A percentile compares a stretch with the other conserved stretches of the same genome.
Evolutionary conservation across 371 early-diverging fungal genomes (phyloP).

Genomic region (Chytridium lagenaria): DNA sequence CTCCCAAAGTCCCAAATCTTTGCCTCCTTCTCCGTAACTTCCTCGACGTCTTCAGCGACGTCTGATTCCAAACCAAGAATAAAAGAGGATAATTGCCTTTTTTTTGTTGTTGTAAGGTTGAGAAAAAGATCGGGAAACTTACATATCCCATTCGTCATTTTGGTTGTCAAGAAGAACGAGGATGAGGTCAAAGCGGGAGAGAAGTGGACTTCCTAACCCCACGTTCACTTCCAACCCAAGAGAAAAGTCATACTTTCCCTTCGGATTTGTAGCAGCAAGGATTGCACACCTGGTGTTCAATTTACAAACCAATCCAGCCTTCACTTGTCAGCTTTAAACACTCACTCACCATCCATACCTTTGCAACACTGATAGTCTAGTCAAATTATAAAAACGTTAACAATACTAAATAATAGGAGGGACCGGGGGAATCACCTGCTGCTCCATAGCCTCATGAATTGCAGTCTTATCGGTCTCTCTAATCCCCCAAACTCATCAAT

Average conservation of each 20-base stretch:
- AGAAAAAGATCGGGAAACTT: not conserved
- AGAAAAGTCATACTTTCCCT: conserved; percentile 68
- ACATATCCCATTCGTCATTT: conserved; percentile 66
- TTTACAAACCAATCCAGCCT: conserved; percentile 83
- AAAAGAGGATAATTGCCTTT: conserved; percentile 41
- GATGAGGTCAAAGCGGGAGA: conserved; percentile 83
- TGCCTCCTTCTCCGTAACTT: not conserved
- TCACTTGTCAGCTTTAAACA: conserved; percentile 28
- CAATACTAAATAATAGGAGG: too few species aligned
- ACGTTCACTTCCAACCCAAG: conserved; percentile 67
- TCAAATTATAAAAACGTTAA: too few species aligned
- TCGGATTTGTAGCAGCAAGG: conserved; percentile 81
- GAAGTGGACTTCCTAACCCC: conserved; percentile 68
- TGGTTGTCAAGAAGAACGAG: conserved; percentile 72
- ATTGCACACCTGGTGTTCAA: conserved; percentile 80
- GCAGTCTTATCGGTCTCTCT: conserved; percentile 72
- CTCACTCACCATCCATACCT: conserved; percentile 17
- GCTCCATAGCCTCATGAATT: conserved; percentile 64
- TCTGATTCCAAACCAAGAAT: conserved; percentile 34
- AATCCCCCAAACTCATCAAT: conserved; percentile 94
- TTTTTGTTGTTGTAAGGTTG: too few species aligned
- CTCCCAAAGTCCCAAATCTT: conserved; percentile 58
- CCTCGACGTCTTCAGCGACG: conserved; percentile 1
- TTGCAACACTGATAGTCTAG: conserved; percentile 53
- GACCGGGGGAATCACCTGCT: conserved; percentile 72